These are phyloP conservation scores for Lantana camara DNA, from an alignment of 257 asterid genomes.

Conservation along the genomic window DNA sequence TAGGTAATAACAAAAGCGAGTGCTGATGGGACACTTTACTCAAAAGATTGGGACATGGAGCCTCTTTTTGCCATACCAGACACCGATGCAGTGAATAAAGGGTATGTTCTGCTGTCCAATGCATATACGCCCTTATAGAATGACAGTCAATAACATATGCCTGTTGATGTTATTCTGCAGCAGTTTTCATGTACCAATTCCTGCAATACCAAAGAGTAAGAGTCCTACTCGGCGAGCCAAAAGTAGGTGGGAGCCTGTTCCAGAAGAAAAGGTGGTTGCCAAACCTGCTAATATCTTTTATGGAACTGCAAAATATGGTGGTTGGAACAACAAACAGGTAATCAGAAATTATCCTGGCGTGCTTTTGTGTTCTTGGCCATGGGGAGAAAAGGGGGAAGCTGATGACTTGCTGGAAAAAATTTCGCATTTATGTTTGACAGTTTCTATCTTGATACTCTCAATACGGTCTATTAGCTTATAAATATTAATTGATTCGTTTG, in stretches of 20 bases:
- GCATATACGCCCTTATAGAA: constrained; percentile 13
- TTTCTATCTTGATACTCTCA: constrained; percentile 4
- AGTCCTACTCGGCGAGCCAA: constrained; percentile 87
- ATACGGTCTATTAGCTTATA: constrained; percentile 7
- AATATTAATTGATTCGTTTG: background rate
- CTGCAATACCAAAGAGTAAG: constrained; percentile 55
- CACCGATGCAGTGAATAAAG: constrained; percentile 51
- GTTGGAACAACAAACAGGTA: constrained; percentile 88
- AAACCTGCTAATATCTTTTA: constrained; percentile 46
- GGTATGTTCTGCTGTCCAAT: constrained; percentile 49
- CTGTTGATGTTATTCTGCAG: constrained; percentile 48
- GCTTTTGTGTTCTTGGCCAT: background rate
- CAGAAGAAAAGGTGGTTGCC: constrained; percentile 62
- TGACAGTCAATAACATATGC: constrained; percentile 19
- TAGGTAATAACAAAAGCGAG: constrained; percentile 87
- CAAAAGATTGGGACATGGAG: constrained; percentile 89
- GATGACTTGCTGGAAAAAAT: background rate
- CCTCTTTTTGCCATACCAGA: constrained; percentile 78
- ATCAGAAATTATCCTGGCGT: background rate
- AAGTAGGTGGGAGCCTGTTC: constrained; percentile 98
- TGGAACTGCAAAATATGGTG: constrained; percentile 58
- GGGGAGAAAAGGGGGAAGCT: background rate
- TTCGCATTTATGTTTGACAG: constrained; percentile 8
- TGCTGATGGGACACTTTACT: constrained; percentile 80
- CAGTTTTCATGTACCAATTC: constrained; percentile 43